phyloP scores from a whole-genome alignment of 139 green algal species.

The Eudorina sp. region DNA sequence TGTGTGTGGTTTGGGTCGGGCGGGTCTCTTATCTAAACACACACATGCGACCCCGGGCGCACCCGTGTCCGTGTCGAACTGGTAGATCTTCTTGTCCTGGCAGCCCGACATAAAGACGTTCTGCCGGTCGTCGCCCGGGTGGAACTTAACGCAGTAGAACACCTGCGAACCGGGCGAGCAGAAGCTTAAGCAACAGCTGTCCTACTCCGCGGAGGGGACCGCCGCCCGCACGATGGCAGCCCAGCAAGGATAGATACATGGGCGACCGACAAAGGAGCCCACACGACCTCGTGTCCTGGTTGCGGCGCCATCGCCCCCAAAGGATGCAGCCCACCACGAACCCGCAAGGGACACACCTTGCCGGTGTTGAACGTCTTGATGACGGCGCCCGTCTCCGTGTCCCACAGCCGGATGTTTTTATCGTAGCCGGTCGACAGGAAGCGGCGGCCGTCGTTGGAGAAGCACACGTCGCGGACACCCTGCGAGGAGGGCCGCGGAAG shows the following conservation, averaged over 20 bases:
- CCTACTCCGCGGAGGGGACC: too few species aligned
- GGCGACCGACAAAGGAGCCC: too few species aligned
- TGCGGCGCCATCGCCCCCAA: too few species aligned
- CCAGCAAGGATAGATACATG: too few species aligned
- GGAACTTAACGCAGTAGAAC: slow-evolving; percentile 91
- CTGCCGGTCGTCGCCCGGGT: slow-evolving; percentile 92
- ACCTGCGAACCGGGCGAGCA: slow-evolving; percentile 64
- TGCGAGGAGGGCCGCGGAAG: slow-evolving; percentile 37
- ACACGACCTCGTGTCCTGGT: too few species aligned
- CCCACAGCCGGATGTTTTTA: slow-evolving; percentile 96
- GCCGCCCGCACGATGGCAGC: too few species aligned
- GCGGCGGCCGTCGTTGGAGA: slow-evolving; percentile 88
- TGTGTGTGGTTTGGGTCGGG: too few species aligned
- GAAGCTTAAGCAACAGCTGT: too few species aligned
- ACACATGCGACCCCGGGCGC: not conserved
- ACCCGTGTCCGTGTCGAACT: slow-evolving; percentile 93
- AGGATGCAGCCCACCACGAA: too few species aligned
- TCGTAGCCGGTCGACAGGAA: slow-evolving; percentile 94
- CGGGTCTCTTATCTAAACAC: too few species aligned
- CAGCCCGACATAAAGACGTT: slow-evolving; percentile 93
- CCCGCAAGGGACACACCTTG: too few species aligned
- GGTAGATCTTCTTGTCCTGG: slow-evolving; percentile 95
- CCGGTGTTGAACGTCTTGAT: slow-evolving; percentile 80
- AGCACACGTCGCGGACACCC: slow-evolving; percentile 94
- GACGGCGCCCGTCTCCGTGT: slow-evolving; percentile 95